Percentiles rank a stretch among this genome's conserved stretches.
Conservation (phyloP, 495 filamentous ascomycete species). For the Filosporella fistucella region DNA sequence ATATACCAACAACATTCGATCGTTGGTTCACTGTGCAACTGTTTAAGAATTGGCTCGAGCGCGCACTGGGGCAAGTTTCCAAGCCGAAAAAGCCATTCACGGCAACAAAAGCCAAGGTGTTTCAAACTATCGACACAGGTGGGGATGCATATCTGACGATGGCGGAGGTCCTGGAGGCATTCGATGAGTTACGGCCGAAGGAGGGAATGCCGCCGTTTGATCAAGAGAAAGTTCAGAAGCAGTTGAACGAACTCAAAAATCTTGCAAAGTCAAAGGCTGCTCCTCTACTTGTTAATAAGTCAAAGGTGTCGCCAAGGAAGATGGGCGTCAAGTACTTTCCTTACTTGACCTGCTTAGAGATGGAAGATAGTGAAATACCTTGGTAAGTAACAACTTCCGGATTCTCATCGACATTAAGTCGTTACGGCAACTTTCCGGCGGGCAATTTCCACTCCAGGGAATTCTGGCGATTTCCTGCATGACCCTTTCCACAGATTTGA, state of each 20-base stretch:
- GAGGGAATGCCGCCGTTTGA: neutral
- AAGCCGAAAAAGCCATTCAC: neutral
- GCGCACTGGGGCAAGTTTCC: neutral
- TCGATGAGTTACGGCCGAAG: neutral
- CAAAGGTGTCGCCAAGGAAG: constrained; percentile 8
- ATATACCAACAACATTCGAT: neutral
- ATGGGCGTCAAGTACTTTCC: constrained; percentile 5
- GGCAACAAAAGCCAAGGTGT: neutral
- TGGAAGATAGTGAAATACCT: constrained; percentile 11
- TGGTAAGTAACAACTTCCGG: constrained; percentile 7
- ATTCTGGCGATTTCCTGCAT: neutral
- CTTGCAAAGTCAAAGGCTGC: neutral
- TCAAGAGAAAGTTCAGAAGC: neutral
- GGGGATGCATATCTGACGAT: constrained; percentile 1
- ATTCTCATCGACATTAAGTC: neutral
- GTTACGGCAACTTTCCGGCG: neutral
- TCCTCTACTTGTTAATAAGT: constrained; percentile 11
- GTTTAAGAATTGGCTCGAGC: neutral
- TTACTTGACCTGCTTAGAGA: constrained; percentile 12
- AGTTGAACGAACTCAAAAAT: neutral
- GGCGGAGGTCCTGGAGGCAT: neutral
- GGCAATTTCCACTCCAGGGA: neutral
- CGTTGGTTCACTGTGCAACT: neutral
- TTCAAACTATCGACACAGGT: neutral
- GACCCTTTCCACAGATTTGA: neutral